These are phyloP conservation scores for Backusella circina DNA, from an alignment of 192 early-diverging fungal genomes.

Conservation along the genomic window DNA sequence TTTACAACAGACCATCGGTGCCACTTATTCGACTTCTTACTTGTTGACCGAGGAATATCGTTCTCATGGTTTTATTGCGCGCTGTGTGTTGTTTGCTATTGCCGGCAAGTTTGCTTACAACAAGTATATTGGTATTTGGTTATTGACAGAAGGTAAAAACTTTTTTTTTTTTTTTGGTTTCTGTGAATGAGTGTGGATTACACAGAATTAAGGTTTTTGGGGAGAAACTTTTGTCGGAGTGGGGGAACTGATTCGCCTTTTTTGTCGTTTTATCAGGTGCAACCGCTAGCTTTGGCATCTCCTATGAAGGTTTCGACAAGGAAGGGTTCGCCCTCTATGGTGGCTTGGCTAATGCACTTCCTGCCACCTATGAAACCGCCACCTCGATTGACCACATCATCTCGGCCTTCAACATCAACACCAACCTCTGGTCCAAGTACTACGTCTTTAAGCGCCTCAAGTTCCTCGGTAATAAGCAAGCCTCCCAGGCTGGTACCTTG, in stretches of 20 bases:
- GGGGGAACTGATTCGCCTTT: not conserved
- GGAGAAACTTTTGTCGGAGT: not conserved
- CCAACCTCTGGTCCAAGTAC: constrained; percentile 59
- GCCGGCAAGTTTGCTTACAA: constrained; percentile 49
- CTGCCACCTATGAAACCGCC: constrained; percentile 42
- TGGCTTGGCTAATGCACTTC: constrained; percentile 49
- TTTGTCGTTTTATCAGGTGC: constrained; percentile 30
- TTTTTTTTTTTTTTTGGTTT: not conserved
- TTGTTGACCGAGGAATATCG: constrained; percentile 42
- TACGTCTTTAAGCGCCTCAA: constrained; percentile 59
- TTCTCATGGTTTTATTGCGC: constrained; percentile 25
- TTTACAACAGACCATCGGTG: constrained; percentile 41
- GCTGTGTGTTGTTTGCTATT: constrained; percentile 42
- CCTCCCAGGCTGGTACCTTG: constrained; percentile 43
- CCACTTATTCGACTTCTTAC: constrained; percentile 41
- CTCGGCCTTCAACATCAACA: constrained; percentile 60
- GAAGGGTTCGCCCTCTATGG: constrained; percentile 43
- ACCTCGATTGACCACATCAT: constrained; percentile 52
- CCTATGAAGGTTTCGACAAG: constrained; percentile 49
- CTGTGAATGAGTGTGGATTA: not conserved
- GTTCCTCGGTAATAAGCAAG: constrained; percentile 54
- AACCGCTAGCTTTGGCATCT: constrained; percentile 52
- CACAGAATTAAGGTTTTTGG: constrained; percentile 9
- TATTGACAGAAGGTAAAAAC: constrained; percentile 45
- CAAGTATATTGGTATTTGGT: constrained; percentile 66